These are phyloP conservation scores for Panus rudis DNA, from an alignment of 768 basidiomycete genomes.

Conservation along the genomic window DNA sequence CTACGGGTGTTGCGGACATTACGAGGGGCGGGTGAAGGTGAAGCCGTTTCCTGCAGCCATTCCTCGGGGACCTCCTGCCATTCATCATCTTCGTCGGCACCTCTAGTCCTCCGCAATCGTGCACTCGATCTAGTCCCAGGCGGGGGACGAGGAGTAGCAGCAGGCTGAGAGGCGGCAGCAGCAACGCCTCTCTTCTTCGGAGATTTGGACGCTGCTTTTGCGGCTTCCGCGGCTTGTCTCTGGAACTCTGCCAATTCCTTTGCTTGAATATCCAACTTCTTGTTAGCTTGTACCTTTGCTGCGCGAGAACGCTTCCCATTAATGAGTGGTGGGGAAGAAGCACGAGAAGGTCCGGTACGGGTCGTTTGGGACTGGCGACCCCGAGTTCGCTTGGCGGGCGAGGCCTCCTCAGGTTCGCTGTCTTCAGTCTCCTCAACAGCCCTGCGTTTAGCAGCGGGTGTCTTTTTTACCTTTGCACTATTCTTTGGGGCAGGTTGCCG, in stretches of 20 bases:
- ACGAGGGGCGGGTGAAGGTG: constrained; percentile 15
- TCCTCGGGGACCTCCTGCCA: constrained; percentile 80
- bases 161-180: neutral
- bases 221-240: constrained; percentile 35
- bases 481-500: constrained; percentile 23
- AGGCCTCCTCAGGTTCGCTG: constrained; percentile 11
- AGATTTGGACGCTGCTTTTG: constrained; percentile 5
- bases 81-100: constrained; percentile 42
- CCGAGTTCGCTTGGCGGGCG: constrained; percentile 12
- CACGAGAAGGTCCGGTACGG: constrained; percentile 7
- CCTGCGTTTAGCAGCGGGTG: constrained; percentile 13
- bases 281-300: constrained; percentile 67
- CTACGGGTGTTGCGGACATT: too few species aligned
- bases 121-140: constrained; percentile 62
- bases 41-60: constrained; percentile 41
- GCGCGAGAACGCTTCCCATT: constrained; percentile 46
- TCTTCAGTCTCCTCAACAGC: constrained; percentile 11
- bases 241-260: constrained; percentile 60
- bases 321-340: constrained; percentile 17
- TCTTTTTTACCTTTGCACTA: constrained; percentile 2
- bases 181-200: constrained; percentile 1
- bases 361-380: constrained; percentile 1
- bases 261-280: constrained; percentile 60
- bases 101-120: constrained; percentile 50
- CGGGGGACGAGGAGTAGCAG: constrained; percentile 23